Evolutionary conservation across 257 asterid species (phyloP).

Genomic region (Solanum lycopersicoides): DNA sequence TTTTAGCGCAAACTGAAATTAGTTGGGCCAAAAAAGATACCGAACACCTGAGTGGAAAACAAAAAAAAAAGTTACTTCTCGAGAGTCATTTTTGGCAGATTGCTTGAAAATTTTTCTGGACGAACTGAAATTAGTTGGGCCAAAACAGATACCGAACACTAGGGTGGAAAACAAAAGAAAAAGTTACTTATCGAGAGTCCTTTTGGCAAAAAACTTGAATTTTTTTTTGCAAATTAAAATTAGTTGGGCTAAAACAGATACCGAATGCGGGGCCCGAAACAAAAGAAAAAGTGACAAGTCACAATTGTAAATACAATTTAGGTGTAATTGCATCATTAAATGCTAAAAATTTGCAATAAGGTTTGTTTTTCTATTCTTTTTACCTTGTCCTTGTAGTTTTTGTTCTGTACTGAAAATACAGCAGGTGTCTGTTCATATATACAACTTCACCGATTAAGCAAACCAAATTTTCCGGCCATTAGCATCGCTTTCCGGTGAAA

Average conservation of each 20-base stretch:
- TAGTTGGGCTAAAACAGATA: background rate
- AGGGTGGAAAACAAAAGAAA: too few relatives aligned
- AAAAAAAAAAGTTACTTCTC: background rate
- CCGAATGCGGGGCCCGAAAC: background rate
- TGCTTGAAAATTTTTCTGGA: background rate
- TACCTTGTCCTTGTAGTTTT: background rate
- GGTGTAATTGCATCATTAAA: background rate
- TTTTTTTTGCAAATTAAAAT: too few relatives aligned
- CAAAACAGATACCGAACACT: background rate
- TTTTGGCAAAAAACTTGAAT: too few relatives aligned
- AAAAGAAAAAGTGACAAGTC: background rate
- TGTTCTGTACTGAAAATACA: background rate
- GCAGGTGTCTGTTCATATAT: background rate
- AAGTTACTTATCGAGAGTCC: background rate
- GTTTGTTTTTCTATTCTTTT: background rate
- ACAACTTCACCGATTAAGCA: background rate
- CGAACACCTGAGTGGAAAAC: background rate
- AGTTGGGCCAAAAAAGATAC: background rate
- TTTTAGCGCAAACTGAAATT: background rate
- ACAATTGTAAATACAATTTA: background rate
- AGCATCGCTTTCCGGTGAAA: slow-evolving; percentile 2
- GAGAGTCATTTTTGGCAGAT: background rate
- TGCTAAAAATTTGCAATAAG: background rate
- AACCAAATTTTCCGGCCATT: background rate
- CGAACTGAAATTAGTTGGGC: background rate